Conservation (phyloP, 176 grass and related monocot genomes). For the Typha latifolia region DNA sequence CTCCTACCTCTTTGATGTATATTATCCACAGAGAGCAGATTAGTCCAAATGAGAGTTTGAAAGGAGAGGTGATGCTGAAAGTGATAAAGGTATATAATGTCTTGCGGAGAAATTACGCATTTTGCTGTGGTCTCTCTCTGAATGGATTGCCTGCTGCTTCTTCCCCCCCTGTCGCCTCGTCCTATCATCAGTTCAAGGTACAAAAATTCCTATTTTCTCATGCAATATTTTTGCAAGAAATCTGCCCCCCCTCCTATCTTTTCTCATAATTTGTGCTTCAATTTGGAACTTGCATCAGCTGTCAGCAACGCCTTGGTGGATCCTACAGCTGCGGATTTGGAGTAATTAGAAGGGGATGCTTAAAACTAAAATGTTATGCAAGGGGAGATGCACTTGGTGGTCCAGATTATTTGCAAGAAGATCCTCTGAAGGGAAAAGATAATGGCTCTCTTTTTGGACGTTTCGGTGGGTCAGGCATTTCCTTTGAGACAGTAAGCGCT, state of each 20-base stretch:
- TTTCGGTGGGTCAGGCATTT: slow-evolving; percentile 21
- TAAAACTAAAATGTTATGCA: slow-evolving; percentile 48
- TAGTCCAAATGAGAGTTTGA: slow-evolving; percentile 41
- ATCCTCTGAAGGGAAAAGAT: slow-evolving; percentile 31
- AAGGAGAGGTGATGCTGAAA: slow-evolving; percentile 15
- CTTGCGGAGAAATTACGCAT: not conserved
- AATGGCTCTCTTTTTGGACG: slow-evolving; percentile 52
- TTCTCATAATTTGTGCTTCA: not conserved
- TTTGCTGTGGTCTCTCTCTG: slow-evolving; percentile 1
- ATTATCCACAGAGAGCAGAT: slow-evolving; percentile 62
- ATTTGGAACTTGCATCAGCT: slow-evolving; percentile 23
- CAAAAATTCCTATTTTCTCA: not conserved
- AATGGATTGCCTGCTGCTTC: slow-evolving; percentile 70
- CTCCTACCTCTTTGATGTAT: slow-evolving; percentile 28
- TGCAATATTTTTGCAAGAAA: not conserved
- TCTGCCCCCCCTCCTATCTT: not conserved
- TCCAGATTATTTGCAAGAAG: slow-evolving; percentile 19
- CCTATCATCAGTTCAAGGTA: slow-evolving; percentile 39
- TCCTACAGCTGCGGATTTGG: slow-evolving; percentile 43
- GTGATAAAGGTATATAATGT: slow-evolving; percentile 38
- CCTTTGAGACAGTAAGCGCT: slow-evolving; percentile 61
- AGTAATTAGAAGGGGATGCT: slow-evolving; percentile 40
- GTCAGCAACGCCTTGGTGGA: slow-evolving; percentile 35
- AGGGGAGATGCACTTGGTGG: slow-evolving; percentile 26
- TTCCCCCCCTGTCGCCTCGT: slow-evolving; percentile 32